These are phyloP conservation scores for Breviolum minutum DNA, from an alignment of 73 alveolate species.

Conservation along the genomic window DNA sequence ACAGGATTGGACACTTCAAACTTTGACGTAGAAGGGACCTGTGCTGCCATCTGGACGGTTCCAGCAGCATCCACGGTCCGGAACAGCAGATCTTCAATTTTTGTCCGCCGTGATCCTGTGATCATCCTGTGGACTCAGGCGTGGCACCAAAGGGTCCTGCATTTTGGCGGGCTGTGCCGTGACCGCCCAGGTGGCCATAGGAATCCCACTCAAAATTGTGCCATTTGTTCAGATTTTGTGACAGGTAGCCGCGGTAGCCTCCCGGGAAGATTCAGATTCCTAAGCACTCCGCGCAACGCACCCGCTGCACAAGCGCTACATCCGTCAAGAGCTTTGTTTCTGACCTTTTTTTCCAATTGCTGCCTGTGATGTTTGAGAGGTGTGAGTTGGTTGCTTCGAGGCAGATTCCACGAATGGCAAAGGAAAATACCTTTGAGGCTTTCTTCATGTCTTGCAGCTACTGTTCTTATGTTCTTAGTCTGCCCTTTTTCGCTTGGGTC, in stretches of 20 bases:
- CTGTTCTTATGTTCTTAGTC: no score
- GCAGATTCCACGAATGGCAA: slow-evolving; percentile 39
- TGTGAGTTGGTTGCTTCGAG: neutral
- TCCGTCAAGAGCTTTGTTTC: neutral
- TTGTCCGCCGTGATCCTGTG: no score
- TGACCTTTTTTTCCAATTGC: neutral
- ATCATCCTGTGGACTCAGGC: no score
- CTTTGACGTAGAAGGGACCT: neutral
- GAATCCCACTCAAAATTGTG: no score
- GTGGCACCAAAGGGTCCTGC: slow-evolving; percentile 94
- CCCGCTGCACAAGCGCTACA: neutral
- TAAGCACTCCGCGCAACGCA: neutral
- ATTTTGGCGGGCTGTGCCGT: slow-evolving; percentile 80
- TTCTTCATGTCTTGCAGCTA: no score
- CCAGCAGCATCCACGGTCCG: slow-evolving; percentile 45
- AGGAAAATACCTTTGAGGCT: slow-evolving; percentile 57
- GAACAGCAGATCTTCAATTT: neutral
- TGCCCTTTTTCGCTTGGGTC: no score
- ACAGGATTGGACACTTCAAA: neutral
- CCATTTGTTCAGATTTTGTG: neutral
- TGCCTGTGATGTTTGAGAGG: neutral
- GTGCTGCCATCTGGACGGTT: slow-evolving; percentile 23
- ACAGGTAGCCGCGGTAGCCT: neutral
- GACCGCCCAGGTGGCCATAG: slow-evolving; percentile 21
- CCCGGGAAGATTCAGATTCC: neutral